Evolutionary conservation across 2,329 filamentous ascomycete species (phyloP).

Genomic region (Cordyceps pruinosa): DNA sequence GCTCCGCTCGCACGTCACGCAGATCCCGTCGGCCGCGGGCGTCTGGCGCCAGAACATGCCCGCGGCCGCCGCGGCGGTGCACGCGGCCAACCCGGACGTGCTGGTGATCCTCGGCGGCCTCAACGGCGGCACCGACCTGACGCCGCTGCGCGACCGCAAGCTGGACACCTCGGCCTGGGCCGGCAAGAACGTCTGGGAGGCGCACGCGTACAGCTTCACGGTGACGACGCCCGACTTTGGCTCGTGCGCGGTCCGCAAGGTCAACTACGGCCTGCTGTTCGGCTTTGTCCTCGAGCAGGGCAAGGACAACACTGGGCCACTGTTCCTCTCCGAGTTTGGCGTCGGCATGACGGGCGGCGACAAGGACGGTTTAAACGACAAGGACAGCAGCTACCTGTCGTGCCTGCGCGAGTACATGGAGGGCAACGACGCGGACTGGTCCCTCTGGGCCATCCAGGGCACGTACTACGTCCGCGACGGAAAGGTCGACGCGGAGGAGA

Average conservation of each 20-base stretch:
- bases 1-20: conserved; percentile 42
- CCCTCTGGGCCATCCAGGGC: conserved; percentile 51
- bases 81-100: conserved; percentile 43
- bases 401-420: conserved; percentile 48
- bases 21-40: conserved; percentile 36
- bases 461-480: conserved; percentile 52
- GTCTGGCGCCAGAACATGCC: conserved; percentile 46
- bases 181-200: conserved; percentile 53
- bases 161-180: conserved; percentile 40
- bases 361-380: conserved; percentile 35
- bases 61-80: conserved; percentile 41
- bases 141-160: conserved; percentile 29
- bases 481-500: conserved; percentile 43
- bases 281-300: conserved; percentile 47
- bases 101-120: conserved; percentile 49
- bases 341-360: conserved; percentile 40
- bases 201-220: conserved; percentile 52
- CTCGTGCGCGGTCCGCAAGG: conserved; percentile 36
- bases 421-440: conserved; percentile 53
- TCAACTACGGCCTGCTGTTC: conserved; percentile 39
- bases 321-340: conserved; percentile 55
- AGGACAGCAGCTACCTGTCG: conserved; percentile 41
- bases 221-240: conserved; percentile 37
- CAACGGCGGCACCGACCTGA: conserved; percentile 47
- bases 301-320: conserved; percentile 41